phyloP scores from a whole-genome alignment of 192 early-diverging fungal species.

The Borealophlyctis nickersoniae region DNA sequence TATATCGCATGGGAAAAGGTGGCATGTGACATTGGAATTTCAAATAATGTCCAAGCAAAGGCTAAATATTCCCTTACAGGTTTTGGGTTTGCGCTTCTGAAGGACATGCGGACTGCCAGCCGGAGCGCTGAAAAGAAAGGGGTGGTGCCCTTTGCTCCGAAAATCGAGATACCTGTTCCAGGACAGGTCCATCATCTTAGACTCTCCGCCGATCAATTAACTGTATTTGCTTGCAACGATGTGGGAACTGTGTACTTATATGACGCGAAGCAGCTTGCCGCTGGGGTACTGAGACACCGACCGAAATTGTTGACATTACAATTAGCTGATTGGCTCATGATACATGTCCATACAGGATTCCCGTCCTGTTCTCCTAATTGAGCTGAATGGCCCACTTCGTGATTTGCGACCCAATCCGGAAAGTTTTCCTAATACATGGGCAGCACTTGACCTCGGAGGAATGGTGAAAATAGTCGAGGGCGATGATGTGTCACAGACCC shows the following conservation, averaged over 20 bases:
- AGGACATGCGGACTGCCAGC: constrained; percentile 4
- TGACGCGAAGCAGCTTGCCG: not conserved
- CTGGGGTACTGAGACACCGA: not conserved
- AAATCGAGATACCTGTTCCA: not conserved
- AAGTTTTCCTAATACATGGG: constrained; percentile 6
- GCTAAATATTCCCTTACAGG: not conserved
- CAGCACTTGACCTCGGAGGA: constrained; percentile 1
- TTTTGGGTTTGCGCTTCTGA: constrained; percentile 11
- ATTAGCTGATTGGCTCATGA: constrained; percentile 3
- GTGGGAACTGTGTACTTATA: not conserved
- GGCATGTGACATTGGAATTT: not conserved
- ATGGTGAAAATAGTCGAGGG: not conserved
- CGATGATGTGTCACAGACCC: no score
- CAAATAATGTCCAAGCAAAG: no score
- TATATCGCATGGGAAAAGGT: constrained; percentile 17
- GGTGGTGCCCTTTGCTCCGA: not conserved
- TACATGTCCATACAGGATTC: constrained; percentile 3
- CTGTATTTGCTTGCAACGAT: not conserved
- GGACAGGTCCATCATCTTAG: constrained; percentile 4
- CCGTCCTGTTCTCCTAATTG: no score
- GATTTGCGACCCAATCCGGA: constrained; percentile 16
- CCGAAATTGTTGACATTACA: not conserved
- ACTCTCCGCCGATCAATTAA: constrained; percentile 10
- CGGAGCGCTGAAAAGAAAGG: not conserved
- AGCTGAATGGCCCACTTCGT: constrained; percentile 1